Percentiles rank a stretch among this genome's conserved stretches.
Conservation (phyloP, 305 asterid genomes). For the Fraxinus sp. region DNA sequence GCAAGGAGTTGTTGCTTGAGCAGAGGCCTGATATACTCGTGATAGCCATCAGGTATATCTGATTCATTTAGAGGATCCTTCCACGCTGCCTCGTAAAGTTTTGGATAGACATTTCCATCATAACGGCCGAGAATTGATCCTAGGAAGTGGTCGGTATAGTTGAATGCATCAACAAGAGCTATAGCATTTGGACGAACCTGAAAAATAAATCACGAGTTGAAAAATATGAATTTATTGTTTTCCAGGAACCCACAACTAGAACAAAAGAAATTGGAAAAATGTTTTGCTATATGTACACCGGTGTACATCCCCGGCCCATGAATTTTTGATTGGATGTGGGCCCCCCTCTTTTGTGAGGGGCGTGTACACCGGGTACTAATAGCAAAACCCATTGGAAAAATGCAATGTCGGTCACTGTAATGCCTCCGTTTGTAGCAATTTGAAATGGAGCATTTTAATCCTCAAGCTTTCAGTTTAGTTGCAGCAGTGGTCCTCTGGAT, state of each 20-base stretch:
- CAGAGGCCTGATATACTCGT: slow-evolving; percentile 78
- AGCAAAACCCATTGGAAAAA: not conserved
- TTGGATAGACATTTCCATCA: slow-evolving; percentile 95
- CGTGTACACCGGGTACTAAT: not conserved
- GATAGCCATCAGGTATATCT: slow-evolving; percentile 72
- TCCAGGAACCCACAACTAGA: not conserved
- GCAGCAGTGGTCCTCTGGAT: not conserved
- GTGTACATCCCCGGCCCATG: no score
- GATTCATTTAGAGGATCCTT: slow-evolving; percentile 82
- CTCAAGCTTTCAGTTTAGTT: not conserved
- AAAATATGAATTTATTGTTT: not conserved
- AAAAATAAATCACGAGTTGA: not conserved
- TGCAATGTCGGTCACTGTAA: not conserved
- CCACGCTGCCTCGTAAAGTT: slow-evolving; percentile 92
- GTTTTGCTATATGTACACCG: no score
- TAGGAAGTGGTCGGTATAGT: slow-evolving; percentile 87
- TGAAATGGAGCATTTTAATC: not conserved
- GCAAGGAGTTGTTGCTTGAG: slow-evolving; percentile 68
- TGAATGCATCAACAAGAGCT: slow-evolving; percentile 86
- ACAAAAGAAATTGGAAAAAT: not conserved
- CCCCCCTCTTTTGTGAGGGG: not conserved
- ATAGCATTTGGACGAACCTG: slow-evolving; percentile 94
- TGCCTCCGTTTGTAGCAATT: not conserved
- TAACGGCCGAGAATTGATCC: slow-evolving; percentile 86
- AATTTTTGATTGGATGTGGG: not conserved